phyloP scores from a whole-genome alignment of 2,329 filamentous ascomycete species.

The Monosporascus sp. region DNA sequence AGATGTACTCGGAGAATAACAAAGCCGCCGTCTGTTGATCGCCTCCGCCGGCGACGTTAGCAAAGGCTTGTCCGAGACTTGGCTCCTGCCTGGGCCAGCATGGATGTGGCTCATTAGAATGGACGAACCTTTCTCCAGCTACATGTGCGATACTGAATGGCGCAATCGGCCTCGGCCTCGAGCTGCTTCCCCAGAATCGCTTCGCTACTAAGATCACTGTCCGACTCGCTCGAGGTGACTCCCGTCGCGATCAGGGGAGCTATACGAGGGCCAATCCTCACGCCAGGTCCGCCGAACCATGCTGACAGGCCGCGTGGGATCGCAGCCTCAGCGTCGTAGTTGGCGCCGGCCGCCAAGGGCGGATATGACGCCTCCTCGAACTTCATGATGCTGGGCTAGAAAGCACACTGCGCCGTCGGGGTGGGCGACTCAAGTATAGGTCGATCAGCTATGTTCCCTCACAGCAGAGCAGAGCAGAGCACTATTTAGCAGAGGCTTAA shows the following conservation, averaged over 20 bases:
- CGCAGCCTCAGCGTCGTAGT: slow-evolving; percentile 50
- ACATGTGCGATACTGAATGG: slow-evolving; percentile 89
- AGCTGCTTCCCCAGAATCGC: slow-evolving; percentile 61
- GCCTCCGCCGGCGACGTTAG: slow-evolving; percentile 5
- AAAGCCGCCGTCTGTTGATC: slow-evolving; percentile 67
- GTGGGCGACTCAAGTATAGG: not conserved
- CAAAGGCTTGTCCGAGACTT: slow-evolving; percentile 2
- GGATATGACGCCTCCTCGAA: slow-evolving; percentile 15
- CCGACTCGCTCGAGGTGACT: slow-evolving; percentile 26
- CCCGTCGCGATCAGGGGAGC: slow-evolving; percentile 32
- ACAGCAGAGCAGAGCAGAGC: no score
- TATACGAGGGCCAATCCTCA: slow-evolving; percentile 47
- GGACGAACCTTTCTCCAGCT: slow-evolving; percentile 76
- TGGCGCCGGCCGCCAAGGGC: slow-evolving; percentile 33
- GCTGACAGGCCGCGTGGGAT: slow-evolving; percentile 25
- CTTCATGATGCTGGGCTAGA: slow-evolving; percentile 11
- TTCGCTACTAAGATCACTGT: slow-evolving; percentile 41
- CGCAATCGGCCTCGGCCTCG: slow-evolving; percentile 67
- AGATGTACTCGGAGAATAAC: slow-evolving; percentile 94
- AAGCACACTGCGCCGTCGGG: not conserved
- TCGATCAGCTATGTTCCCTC: no score
- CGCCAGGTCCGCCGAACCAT: slow-evolving; percentile 34
- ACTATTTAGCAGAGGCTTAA: no score
- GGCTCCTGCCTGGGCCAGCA: slow-evolving; percentile 5
- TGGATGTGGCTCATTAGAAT: slow-evolving; percentile 2